Percentiles rank a stretch among this genome's conserved stretches.
Evolutionary conservation across 306 rosid species (phyloP).

Genomic region (Abrus precatorius): DNA sequence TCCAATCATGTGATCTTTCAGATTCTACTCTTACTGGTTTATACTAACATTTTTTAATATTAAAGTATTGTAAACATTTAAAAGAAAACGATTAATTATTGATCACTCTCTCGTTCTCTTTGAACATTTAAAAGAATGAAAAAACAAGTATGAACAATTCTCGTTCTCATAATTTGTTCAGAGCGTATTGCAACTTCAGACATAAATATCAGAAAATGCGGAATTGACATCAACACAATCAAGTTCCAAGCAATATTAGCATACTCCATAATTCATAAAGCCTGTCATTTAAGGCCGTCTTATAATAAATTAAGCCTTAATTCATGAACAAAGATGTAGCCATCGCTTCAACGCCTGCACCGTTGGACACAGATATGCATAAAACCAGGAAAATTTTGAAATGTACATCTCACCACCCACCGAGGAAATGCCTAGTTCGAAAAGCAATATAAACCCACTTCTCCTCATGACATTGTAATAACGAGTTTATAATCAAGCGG

Average conservation of each 20-base stretch:
- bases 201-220: neutral
- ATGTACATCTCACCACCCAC: neutral
- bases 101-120: neutral
- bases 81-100: neutral
- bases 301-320: neutral
- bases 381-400: constrained; percentile 8
- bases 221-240: neutral
- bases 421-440: neutral
- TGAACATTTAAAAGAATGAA: too few relatives aligned
- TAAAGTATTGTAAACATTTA: neutral
- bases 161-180: too few relatives aligned
- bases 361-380: neutral
- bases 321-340: neutral
- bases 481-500: neutral
- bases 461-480: neutral
- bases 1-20: neutral
- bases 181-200: neutral
- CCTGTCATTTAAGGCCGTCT: neutral
- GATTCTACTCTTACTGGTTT: neutral
- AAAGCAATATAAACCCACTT: constrained; percentile 3
- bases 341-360: neutral
- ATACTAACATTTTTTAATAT: neutral
- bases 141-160: neutral
- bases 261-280: neutral
- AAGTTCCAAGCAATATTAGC: neutral